Base-by-base conservation (phyloP, 225 moss, liverwort and hornwort genomes). In the Pleurozium schreberi region DNA sequence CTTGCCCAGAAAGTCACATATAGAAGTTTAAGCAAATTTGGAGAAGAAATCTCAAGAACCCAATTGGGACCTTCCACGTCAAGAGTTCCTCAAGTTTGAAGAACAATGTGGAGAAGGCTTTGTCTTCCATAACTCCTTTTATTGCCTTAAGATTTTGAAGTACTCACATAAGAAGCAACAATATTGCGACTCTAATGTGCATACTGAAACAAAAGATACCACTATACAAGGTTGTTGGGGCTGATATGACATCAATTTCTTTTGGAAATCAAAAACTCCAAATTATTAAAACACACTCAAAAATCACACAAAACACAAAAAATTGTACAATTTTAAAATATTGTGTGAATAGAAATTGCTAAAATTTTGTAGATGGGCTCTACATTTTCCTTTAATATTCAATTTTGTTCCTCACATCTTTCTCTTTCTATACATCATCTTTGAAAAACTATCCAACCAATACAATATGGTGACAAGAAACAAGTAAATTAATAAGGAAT, bases 31-130 rank as follows among this genome's bases (percentile, higher is more conserved):
- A 68, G 7, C 13, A 13, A 68, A 68, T 68, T n/a, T n/a, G 4
- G 23, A n/a, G 12, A 40, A n/a, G 40, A 69, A 23, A 25, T 40
- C 4, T 8, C 1, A 25, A 0, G 19, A 40, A 5, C 4, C 40
- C 14, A 25, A 69, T 13, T 0, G 0, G 0, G 25, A 25, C 69
- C 40, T 69, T 69, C 13, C 0, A 25, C 3, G 0, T 40, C 4
- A 0, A 40, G 3, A 69, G 4, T 40, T 69, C 25, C 3, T 69
- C 1, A 2, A 69, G 14, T 69, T 69, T 69, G 14, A 16, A 40
- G 7, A 69, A 13, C 4, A n/a, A n/a, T n/a, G 1, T 21, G 2
- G 11, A 8, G 4, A 69, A 4, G 42, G 26, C 70, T 70, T 70
- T 3, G 3, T 70, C 14, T 25, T 40, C 0, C 42, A 3, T 42